Evolutionary conservation across 75 land plant genomes (phyloP), one percentile per base, ranked within the genome.

Genomic region (Pinus albicaulis): DNA sequence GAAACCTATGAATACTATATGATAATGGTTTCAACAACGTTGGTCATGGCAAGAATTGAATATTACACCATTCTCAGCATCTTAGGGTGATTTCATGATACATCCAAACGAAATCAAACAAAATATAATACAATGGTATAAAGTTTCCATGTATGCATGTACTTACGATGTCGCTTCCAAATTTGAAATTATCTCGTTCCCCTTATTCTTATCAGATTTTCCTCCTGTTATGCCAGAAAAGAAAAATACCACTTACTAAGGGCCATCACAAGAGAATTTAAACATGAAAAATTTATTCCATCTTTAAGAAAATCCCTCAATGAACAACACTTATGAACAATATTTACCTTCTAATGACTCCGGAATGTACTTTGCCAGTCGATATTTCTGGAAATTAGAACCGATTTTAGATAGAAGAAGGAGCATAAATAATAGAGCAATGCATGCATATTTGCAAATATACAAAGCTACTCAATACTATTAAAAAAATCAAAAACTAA

Each of bases 331-430:
- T 10, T 68, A 68, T 68, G 52, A 68, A 41, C 24, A 68, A 1
- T 34, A 56, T 5, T 74, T 86, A 87, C 92, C 89, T 84, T 91
- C 93, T 73, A 80, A 76, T 58, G 78, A 59, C 72, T 79, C 86
- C 15, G 93, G 90, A 63, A 84, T 79, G 76, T 83, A 86, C 66
- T 84, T 88, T 69, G 93, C 93, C 62, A 82, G 76, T 60, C 93
- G 80, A 66, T 91, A 91, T 79, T 91, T 91, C 93, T 91, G 88
- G 56, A 80, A 31, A 77, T 56, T 53, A 68, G 23, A n/a, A 8
- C n/a, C 41, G 17, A 20, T 41, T 41, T 68, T 44, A 68, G 71
- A 68, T 20, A 41, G 41, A 41, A n/a, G 34, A 68, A 68, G 41
- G 10, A 3, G 11, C 34, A 34, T 68, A 68, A 10, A n/a, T 22